Conservation (phyloP, 75 land plant genomes). For the Picea glauca region DNA sequence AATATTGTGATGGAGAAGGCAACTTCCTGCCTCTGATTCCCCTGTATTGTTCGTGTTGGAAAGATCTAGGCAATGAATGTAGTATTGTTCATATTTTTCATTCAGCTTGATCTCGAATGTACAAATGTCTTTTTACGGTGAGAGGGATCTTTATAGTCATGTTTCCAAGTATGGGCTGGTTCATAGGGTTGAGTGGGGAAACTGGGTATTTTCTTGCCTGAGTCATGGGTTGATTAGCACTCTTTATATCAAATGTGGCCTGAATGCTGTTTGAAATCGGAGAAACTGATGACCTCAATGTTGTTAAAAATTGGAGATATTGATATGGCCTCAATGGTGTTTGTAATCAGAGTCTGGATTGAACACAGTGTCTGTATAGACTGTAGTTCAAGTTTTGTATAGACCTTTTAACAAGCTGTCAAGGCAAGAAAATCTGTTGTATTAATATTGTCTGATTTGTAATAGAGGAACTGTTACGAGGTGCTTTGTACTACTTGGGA, state of each 20-base stretch:
- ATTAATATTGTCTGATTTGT: conserved; percentile 3
- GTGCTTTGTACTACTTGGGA: neutral
- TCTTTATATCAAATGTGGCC: conserved; percentile 2
- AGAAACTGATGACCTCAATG: neutral
- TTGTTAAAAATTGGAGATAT: neutral
- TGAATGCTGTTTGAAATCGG: neutral
- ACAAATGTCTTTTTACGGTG: neutral
- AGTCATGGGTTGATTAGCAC: neutral
- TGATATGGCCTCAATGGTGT: neutral
- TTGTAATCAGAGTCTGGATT: too few species aligned
- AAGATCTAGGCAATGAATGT: conserved; percentile 9
- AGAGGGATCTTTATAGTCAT: conserved; percentile 1
- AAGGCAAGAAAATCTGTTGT: neutral
- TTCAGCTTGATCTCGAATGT: neutral
- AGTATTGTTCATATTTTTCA: neutral
- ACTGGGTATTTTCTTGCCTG: neutral
- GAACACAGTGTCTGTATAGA: too few species aligned
- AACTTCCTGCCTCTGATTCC: conserved; percentile 9
- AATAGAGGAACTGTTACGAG: neutral
- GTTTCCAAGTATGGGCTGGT: neutral
- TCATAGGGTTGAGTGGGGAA: neutral
- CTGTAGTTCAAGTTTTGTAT: conserved; percentile 6
- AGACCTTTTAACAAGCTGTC: neutral
- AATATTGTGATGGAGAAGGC: conserved; percentile 12
- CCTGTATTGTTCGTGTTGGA: conserved; percentile 12